Percentiles rank a stretch among this genome's conserved stretches.
phyloP scores from a whole-genome alignment of 148 eudicot genomes.

The Gaultheria prostrata region DNA sequence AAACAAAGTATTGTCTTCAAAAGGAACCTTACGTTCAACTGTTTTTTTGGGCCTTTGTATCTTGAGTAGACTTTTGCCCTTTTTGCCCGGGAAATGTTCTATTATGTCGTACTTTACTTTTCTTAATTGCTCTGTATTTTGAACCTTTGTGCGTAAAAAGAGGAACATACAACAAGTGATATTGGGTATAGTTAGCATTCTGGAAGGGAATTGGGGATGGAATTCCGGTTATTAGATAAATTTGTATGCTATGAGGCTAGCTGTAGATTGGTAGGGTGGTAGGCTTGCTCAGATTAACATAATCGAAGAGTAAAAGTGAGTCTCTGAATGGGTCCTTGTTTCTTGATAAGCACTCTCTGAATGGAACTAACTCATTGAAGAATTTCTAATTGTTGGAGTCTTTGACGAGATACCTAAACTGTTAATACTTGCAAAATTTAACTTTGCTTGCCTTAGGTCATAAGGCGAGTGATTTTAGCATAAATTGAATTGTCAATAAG shows the following conservation, averaged over 20 bases:
- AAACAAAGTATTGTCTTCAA: not conserved
- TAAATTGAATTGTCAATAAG: not conserved
- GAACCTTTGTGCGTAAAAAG: not conserved
- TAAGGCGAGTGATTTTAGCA: not conserved
- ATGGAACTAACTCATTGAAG: not conserved
- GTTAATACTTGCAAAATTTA: not conserved
- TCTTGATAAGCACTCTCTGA: not conserved
- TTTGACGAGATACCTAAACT: not conserved
- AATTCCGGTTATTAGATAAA: not conserved
- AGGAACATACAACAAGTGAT: not conserved
- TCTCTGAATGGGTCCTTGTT: not conserved
- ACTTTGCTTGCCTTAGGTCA: not conserved
- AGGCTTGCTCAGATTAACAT: not conserved
- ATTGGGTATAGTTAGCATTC: not conserved
- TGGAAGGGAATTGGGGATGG: not conserved
- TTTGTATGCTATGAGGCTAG: not conserved
- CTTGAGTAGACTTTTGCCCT: not conserved
- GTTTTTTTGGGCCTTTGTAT: not conserved
- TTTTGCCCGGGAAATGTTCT: not conserved
- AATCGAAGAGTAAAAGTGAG: not conserved
- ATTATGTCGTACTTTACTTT: not conserved
- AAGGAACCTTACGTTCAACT: not conserved
- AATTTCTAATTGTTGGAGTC: not conserved
- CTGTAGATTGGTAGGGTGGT: not conserved
- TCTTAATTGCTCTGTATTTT: not conserved